Base-by-base conservation (phyloP, 768 basidiomycete genomes). In the Lentinula lateritia region DNA sequence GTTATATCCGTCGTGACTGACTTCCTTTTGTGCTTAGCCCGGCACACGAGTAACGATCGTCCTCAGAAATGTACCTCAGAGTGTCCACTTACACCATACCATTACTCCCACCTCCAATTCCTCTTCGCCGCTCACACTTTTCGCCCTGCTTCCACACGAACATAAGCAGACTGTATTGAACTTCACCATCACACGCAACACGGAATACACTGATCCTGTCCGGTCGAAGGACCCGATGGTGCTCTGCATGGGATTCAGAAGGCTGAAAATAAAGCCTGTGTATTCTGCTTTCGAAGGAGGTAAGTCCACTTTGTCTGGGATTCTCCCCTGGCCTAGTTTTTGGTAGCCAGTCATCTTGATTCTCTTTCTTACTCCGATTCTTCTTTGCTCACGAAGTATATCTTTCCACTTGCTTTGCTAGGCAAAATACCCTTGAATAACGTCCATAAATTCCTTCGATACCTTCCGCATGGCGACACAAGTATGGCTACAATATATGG, bases 371-470 rank as follows among this genome's bases (percentile, higher is more conserved):
- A 23, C 6, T 50, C 28, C 28, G 28, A 28, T 34, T 23, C 3
- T 9, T 4, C 50, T 50, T 15, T 46, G 45, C 6, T 46, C 28
- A 28, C 28, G 28, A 28, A 2, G 28, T 28, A 4, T 4, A 28
- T 46, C 7, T 46, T 1, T 6, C 8, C 16, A 2, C 50, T n/a
- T 18, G 15, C 5, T 43, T n/a, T 43, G 5, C 8, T 23, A 56
- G 55, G 55, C 16, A 56, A 56, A 10, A 12, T 39, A 2, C 39
- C 55, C 10, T 80, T 86, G 46, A 99, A 99, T 79, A 98, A 98
- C 67, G 94, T 97, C 2, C 95, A 98, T 80, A 99, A 98, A 69
- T 95, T 90, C 59, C 93, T 97, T 74, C 85, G 92, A 36, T 99
- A 86, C 74, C 79, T 98, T 34, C 85, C 90, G 45, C 93, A 92